These are phyloP conservation scores for Cerioporus squamosus DNA, from an alignment of 1,284 basidiomycete genomes.

Conservation along the genomic window DNA sequence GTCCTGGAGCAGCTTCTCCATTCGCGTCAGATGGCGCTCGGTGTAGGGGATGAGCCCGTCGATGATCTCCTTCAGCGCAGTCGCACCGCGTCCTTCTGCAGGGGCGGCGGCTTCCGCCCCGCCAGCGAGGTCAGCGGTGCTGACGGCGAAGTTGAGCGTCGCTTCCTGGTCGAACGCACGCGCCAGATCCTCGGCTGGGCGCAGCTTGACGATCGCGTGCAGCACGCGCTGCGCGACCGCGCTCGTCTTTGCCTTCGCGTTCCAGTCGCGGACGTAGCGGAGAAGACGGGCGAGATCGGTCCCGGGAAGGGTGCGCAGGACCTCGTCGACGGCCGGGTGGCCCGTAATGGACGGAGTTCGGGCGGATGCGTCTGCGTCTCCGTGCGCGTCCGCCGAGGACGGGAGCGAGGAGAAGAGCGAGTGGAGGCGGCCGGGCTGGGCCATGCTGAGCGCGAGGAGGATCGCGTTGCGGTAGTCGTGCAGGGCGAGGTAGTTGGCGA, in stretches of 20 bases:
- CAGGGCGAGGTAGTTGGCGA: constrained; percentile 86
- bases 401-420: constrained; percentile 77
- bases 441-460: constrained; percentile 88
- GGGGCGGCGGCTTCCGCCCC: constrained; percentile 36
- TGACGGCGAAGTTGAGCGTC: constrained; percentile 19
- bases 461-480: constrained; percentile 94
- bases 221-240: constrained; percentile 88
- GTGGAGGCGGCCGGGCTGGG: constrained; percentile 89
- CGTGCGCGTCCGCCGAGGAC: constrained; percentile 7
- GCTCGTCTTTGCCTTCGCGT: constrained; percentile 86
- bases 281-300: constrained; percentile 84
- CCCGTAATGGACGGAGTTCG: constrained; percentile 58
- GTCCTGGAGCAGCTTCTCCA: constrained; percentile 90
- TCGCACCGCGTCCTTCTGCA: constrained; percentile 37
- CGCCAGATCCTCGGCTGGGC: constrained; percentile 74
- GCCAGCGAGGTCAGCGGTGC: constrained; percentile 21
- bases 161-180: constrained; percentile 59
- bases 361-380: not conserved
- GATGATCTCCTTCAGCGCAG: constrained; percentile 73
- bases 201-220: constrained; percentile 80
- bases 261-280: constrained; percentile 91
- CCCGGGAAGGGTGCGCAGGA: constrained; percentile 73
- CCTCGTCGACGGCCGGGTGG: constrained; percentile 75
- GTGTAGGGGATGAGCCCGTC: constrained; percentile 93
- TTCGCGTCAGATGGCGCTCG: constrained; percentile 85